Conservation (phyloP, 352 stramenopile genomes). For the Globisporangium rhizosaccharum region DNA sequence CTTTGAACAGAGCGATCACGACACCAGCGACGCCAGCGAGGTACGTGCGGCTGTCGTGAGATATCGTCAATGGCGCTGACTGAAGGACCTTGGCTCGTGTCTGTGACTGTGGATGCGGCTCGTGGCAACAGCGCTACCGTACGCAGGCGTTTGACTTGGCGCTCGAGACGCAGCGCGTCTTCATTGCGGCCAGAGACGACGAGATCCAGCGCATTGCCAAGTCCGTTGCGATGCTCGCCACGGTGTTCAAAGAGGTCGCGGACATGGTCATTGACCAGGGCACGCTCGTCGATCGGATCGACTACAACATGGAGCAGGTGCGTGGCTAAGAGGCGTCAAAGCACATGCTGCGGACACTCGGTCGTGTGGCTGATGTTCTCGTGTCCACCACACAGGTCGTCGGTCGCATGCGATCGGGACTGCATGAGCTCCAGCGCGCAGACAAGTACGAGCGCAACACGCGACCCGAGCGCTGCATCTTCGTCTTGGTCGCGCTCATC, state of each 20-base stretch:
- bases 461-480: constrained; percentile 67
- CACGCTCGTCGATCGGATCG: constrained; percentile 77
- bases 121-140: no score
- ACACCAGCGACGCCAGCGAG: constrained; percentile 24
- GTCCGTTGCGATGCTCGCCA: constrained; percentile 57
- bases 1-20: constrained; percentile 21
- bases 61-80: not conserved
- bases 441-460: constrained; percentile 66
- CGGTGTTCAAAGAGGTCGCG: constrained; percentile 75
- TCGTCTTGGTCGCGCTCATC: constrained; percentile 53
- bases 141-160: no score
- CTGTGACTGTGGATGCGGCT: no score
- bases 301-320: constrained; percentile 88
- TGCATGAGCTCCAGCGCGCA: constrained; percentile 52
- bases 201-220: constrained; percentile 78
- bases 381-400: constrained; percentile 33
- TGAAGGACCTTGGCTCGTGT: no score
- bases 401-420: constrained; percentile 43
- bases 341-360: not conserved
- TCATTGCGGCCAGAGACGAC: constrained; percentile 23
- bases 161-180: not conserved
- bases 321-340: not conserved
- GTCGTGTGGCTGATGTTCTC: not conserved
- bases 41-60: not conserved
- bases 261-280: constrained; percentile 83